Base-by-base conservation (phyloP, 2,329 filamentous ascomycete species). In the Exophiala oligosperma region DNA sequence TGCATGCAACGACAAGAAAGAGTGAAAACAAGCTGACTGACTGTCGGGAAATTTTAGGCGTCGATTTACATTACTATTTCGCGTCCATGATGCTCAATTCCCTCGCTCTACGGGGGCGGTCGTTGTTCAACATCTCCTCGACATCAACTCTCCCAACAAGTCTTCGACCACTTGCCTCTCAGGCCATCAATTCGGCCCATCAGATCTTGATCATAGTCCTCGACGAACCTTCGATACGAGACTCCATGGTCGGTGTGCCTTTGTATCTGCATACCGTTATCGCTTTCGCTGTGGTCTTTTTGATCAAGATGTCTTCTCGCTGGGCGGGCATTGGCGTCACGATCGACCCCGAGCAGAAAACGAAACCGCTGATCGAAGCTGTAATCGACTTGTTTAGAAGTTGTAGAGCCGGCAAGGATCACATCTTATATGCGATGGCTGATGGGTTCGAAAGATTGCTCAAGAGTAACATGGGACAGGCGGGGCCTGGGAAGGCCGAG, bases 31-130 rank as follows among this genome's bases (percentile, higher is more conserved):
- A 28, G 21, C 48, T 56, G 26, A 53, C 50, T 21, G 43, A 17
- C 17, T 17, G 17, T 17, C 38, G 32, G 11, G 14, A 12, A 24
- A 14, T 9, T 54, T 11, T 77, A 66, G 79, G 78, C 2, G 78
- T 80, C 17, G 76, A 80, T 3, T 68, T 83, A 7, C 80, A 83
- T 66, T 80, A 79, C 61, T 77, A 82, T 61, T 80, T 83, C 54
- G 79, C 78, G 23, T 80, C 79, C 60, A 77, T 83, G 48, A 79
- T 82, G 61, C 73, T 83, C 21, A 79, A 81, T 61, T 76, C 73
- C 4, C 71, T 76, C 24, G 73, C 72, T 2, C 68, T 74, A 8
- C 69, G 72, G 64, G 73, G 74, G 0, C 74, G 74, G 0, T 76
- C 75, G 11, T 73, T 77, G 66, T 74, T 76, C 47, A 75, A 73